A percentile compares a stretch with the other conserved stretches of the same genome.
These are phyloP conservation scores for Botrytis medusae DNA, from an alignment of 2,329 filamentous ascomycete genomes.

Conservation along the genomic window DNA sequence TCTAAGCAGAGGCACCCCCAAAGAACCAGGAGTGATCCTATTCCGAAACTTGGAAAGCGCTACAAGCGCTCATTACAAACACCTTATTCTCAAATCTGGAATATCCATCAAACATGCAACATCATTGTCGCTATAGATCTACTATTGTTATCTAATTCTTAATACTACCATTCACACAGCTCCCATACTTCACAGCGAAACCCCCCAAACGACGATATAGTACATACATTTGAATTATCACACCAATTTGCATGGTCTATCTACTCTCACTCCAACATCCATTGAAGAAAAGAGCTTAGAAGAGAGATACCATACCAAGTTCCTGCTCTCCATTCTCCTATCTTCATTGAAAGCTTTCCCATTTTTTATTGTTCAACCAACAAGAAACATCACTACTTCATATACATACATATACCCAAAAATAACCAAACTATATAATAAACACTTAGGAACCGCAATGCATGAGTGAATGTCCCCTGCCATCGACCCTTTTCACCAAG, in stretches of 20 bases:
- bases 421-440: too few species aligned
- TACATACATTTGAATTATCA: background rate
- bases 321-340: background rate
- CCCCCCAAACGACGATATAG: background rate
- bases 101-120: background rate
- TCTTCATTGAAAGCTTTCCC: too few species aligned
- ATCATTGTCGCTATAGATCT: background rate
- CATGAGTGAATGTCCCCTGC: too few species aligned
- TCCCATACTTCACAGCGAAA: background rate
- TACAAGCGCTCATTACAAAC: background rate
- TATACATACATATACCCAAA: too few species aligned
- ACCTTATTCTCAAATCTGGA: background rate
- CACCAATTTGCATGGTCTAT: background rate
- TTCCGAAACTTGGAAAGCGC: background rate
- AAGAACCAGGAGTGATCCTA: too few species aligned
- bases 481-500: too few species aligned
- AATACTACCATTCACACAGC: background rate
- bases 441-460: too few species aligned
- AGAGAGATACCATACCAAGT: background rate
- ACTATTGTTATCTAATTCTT: background rate
- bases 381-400: too few species aligned
- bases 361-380: background rate
- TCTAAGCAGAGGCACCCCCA: rapidly evolving
- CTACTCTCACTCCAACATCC: background rate
- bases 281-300: background rate